phyloP scores from a whole-genome alignment of 768 basidiomycete genomes.

The Suillus luteus region DNA sequence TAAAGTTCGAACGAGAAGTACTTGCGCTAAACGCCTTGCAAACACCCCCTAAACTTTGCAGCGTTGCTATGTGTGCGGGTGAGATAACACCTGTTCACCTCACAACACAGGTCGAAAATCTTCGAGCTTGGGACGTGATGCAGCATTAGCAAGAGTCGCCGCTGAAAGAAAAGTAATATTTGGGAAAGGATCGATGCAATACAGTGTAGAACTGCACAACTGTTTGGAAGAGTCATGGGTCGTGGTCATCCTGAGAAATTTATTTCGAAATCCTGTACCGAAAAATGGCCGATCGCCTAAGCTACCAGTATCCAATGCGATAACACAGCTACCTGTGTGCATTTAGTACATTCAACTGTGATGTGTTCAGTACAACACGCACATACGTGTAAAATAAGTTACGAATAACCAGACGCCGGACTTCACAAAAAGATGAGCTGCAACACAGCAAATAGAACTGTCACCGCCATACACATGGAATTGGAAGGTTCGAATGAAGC shows the following conservation, averaged over 20 bases:
- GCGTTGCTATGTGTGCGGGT: conserved; percentile 55
- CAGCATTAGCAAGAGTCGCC: not conserved
- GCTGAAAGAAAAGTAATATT: not conserved
- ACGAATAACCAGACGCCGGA: not conserved
- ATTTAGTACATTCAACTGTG: not conserved
- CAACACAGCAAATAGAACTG: not conserved
- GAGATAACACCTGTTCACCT: conserved; percentile 2
- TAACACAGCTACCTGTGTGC: not conserved
- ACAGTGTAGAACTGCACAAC: not conserved
- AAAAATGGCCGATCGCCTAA: not conserved
- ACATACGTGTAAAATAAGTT: not conserved
- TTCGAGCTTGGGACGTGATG: not conserved
- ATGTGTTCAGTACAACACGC: not conserved
- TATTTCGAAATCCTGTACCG: not conserved
- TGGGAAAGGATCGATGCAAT: not conserved
- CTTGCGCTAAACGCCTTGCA: conserved; percentile 48
- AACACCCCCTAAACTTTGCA: conserved; percentile 51
- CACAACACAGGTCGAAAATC: not conserved
- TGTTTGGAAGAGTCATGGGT: not conserved
- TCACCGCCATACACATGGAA: not conserved
- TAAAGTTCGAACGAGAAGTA: conserved; percentile 13
- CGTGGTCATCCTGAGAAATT: not conserved
- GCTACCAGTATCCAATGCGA: not conserved
- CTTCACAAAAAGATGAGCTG: not conserved
- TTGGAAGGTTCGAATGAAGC: not conserved